Evolutionary conservation across 179 eudicot species (phyloP), one percentile per base, ranked within the genome.

Genomic region (Actinidia arguta): DNA sequence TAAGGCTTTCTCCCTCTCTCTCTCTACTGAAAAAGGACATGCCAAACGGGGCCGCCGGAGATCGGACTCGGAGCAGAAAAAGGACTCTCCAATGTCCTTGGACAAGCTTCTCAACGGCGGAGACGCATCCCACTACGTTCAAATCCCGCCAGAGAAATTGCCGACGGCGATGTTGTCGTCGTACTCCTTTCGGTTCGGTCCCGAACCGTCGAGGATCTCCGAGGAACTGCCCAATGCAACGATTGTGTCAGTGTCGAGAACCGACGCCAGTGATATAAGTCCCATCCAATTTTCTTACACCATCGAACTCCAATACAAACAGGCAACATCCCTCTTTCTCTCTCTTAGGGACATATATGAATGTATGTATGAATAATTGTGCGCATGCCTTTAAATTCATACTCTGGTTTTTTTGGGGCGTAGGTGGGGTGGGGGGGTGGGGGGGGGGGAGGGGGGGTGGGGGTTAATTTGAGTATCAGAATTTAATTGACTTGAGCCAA

Each of bases 231-330:
- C 98, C 0, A 83, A 76, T 77, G 98, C 93, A 2, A 89, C 78
- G 25, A 93, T 95, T 22, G 90, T 90, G 18, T 86, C 92, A 13
- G 96, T 96, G 22, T 92, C 95, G 7, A 85, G 92, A 58, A 92
- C 97, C 4, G 98, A 96, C 58, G 91, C 90, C 56, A 80, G 90
- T 69, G 98, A 96, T 85, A 82, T 92, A 50, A 88, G 91, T 76
- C 97, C 98, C 3, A 80, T 96, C 82, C 96, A 92, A 76, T 87
- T 94, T 82, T 90, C 98, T 25, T 96, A 96, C 88, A 89, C 90
- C 69, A 94, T 96, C 76, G 90, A 93, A 73, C 83, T 94, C 25
- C 90, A 92, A 36, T 94, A 96, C 86, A 96, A 95, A 75, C 97
- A 96, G 98, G 99, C 85, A 72, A 5, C n/a, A 16, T n/a, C 36